Conservation (phyloP, 495 filamentous ascomycete genomes). For the Rhizodiscina lignyota region DNA sequence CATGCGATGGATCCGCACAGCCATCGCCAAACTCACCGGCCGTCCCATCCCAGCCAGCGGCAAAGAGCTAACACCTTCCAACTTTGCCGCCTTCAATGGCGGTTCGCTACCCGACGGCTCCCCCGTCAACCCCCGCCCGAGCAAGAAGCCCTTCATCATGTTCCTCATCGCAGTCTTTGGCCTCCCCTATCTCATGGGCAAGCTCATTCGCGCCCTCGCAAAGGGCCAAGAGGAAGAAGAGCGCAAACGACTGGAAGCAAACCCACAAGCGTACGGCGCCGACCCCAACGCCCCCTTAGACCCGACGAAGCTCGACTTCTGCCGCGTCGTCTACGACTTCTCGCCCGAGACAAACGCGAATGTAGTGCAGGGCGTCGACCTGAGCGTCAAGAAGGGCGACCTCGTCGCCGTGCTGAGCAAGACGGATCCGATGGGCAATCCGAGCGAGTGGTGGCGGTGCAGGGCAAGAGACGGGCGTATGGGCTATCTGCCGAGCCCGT, state of each 20-base stretch:
- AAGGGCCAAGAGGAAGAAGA: slow-evolving; percentile 69
- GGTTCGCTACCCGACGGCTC: slow-evolving; percentile 35
- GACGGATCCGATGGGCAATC: slow-evolving; percentile 78
- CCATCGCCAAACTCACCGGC: slow-evolving; percentile 87
- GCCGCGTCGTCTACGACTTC: slow-evolving; percentile 86
- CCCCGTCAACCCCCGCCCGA: slow-evolving; percentile 49
- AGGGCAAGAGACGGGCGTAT: slow-evolving; percentile 79
- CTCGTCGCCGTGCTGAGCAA: slow-evolving; percentile 89
- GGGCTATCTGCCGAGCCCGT: slow-evolving; percentile 79
- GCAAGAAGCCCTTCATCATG: slow-evolving; percentile 87
- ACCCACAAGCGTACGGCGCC: slow-evolving; percentile 15
- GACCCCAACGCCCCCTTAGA: slow-evolving; percentile 36
- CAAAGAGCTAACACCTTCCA: slow-evolving; percentile 68
- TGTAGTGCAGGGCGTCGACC: slow-evolving; percentile 51
- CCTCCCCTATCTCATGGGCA: slow-evolving; percentile 88
- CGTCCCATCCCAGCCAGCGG: slow-evolving; percentile 77
- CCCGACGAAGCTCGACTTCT: slow-evolving; percentile 84
- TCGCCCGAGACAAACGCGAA: slow-evolving; percentile 42
- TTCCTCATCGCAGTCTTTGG: slow-evolving; percentile 91
- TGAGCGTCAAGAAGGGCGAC: slow-evolving; percentile 88
- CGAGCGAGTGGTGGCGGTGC: slow-evolving; percentile 94
- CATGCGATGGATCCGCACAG: slow-evolving; percentile 80
- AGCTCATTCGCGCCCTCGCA: slow-evolving; percentile 73
- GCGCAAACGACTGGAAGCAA: slow-evolving; percentile 38
- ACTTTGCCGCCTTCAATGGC: slow-evolving; percentile 81